Percentiles rank a stretch among this genome's conserved stretches.
phyloP scores from a whole-genome alignment of 2,329 filamentous ascomycete genomes.

The Apiospora phragmitis region DNA sequence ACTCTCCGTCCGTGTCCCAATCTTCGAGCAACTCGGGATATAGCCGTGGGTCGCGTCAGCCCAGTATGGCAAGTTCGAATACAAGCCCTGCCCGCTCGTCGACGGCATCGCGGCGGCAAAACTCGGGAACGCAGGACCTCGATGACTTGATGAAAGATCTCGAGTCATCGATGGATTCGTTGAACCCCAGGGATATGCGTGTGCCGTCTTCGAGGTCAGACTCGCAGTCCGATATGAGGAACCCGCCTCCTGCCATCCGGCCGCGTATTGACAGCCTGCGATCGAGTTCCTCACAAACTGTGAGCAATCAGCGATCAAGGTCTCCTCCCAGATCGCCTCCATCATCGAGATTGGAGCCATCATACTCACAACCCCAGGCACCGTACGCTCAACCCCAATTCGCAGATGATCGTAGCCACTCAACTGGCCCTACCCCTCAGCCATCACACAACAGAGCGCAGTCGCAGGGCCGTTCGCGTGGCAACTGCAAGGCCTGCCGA shows the following conservation, averaged over 20 bases:
- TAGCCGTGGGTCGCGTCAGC: slow-evolving; percentile 45
- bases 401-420: slow-evolving; percentile 22
- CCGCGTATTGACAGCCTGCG: background rate
- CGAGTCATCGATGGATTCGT: slow-evolving; percentile 49
- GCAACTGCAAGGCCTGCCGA: slow-evolving; percentile 81
- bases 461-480: slow-evolving; percentile 53
- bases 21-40: slow-evolving; percentile 65
- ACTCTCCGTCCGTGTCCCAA: slow-evolving; percentile 62
- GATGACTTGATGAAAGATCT: slow-evolving; percentile 54
- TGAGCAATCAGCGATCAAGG: background rate
- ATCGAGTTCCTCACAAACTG: background rate
- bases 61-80: slow-evolving; percentile 61
- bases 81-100: slow-evolving; percentile 55
- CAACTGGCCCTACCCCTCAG: slow-evolving; percentile 28
- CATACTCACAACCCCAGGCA: background rate
- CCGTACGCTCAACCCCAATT: background rate
- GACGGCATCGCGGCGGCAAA: slow-evolving; percentile 17
- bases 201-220: slow-evolving; percentile 11
- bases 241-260: background rate
- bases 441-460: slow-evolving; percentile 38
- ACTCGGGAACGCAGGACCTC: background rate
- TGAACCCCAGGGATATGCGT: slow-evolving; percentile 33
- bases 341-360: background rate
- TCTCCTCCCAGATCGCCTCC: background rate
- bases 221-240: background rate